Evolutionary conservation across 179 eudicot species (phyloP).

Genomic region (Vitellaria paradoxa): DNA sequence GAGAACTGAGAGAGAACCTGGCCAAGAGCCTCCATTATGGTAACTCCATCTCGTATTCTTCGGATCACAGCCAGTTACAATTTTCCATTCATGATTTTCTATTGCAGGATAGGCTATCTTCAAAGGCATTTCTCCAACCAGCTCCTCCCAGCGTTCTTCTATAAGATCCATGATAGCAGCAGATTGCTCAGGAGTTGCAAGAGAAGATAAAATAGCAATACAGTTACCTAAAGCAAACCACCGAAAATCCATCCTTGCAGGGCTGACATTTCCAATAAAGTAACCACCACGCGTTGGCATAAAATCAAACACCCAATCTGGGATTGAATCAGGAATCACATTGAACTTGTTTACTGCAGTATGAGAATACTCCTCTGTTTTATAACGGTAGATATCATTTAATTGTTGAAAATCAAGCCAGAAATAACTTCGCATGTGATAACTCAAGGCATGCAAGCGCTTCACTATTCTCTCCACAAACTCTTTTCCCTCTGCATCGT

Average conservation of each 20-base stretch:
- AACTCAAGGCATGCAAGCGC: constrained; percentile 77
- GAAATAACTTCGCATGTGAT: constrained; percentile 77
- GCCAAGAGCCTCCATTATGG: constrained; percentile 97
- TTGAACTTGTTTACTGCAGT: constrained; percentile 77
- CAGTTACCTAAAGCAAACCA: constrained; percentile 95
- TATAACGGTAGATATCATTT: constrained; percentile 69
- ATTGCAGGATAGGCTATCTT: constrained; percentile 82
- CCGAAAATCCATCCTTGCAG: constrained; percentile 84
- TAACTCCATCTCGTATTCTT: constrained; percentile 93
- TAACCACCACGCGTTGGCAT: constrained; percentile 86
- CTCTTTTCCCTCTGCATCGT: constrained; percentile 69
- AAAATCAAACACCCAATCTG: constrained; percentile 86
- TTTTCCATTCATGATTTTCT: constrained; percentile 85
- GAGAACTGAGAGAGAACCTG: constrained; percentile 39
- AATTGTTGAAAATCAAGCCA: constrained; percentile 79
- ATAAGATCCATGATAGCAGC: constrained; percentile 86
- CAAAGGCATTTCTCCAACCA: constrained; percentile 90
- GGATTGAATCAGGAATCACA: constrained; percentile 81
- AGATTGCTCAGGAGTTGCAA: constrained; percentile 81
- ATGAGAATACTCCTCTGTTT: constrained; percentile 78
- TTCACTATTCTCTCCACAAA: constrained; percentile 62
- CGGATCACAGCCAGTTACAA: constrained; percentile 86
- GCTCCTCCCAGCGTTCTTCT: constrained; percentile 84
- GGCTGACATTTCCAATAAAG: constrained; percentile 85
- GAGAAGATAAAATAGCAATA: constrained; percentile 70